Base-by-base conservation (phyloP, 2,329 filamentous ascomycete species). In the Neonectria hederae region DNA sequence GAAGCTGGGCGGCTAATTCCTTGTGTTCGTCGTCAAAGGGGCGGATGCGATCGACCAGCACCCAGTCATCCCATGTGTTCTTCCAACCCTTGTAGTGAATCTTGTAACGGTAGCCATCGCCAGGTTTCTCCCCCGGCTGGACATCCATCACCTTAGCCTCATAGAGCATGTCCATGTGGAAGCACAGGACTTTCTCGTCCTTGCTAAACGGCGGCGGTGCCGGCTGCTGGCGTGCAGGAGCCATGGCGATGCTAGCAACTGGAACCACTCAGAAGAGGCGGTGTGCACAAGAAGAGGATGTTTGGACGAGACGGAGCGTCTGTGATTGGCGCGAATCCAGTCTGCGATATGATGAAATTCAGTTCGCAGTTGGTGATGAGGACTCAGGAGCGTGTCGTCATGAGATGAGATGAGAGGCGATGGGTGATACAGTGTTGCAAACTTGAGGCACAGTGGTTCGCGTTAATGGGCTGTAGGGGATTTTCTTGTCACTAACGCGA, bases 11-110 rank as follows among this genome's bases (percentile, higher is more conserved):
- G 22, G 95, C 94, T 40, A 99, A 87, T 76, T 97, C 93, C 76
- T 93, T 92, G 81, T 98, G 97, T 81, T 98, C 96, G 61, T 97
- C 93, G 55, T 90, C 97, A 77, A 95, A 91, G 82, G 97, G 97
- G 76, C 94, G 91, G 65, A 99, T 90, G 70, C 96, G 92, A 78
- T 98, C 95, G 79, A 94, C 90, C 22, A 92, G 89, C 48, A 98
- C 96, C 95, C 95, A 98, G 82, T 99, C 96, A 82, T 99, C 96
- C 96, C 96, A 99, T 86, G 94, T 97, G 79, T 95, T 94, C 85
- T 99, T 99, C 96, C 96, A 99, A 75, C 96, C 96, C 81, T 98
- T 98, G 84, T 99, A 99, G 81, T 99, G 96, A 59, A 99, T 92
- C 76, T 92, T 92, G 83, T 97, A 99, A 77, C 93, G 89, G 76